phyloP scores from a whole-genome alignment of 1,284 basidiomycete genomes.

The Ceratobasidium sp. region DNA sequence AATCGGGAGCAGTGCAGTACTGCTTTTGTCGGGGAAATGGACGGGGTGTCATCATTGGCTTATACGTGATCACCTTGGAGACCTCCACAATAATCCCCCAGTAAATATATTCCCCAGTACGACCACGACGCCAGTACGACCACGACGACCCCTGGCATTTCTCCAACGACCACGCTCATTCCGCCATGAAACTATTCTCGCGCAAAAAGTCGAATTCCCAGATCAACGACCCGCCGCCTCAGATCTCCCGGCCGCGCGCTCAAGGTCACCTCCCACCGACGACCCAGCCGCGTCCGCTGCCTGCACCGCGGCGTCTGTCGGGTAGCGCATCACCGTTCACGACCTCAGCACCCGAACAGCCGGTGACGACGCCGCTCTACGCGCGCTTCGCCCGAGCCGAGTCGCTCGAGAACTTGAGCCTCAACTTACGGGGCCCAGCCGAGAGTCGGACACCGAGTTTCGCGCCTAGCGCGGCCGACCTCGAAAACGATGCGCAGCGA shows the following conservation, averaged over 20 bases:
- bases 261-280: slow-evolving; percentile 37
- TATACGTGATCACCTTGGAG: too few relatives aligned
- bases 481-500: slow-evolving; percentile 5
- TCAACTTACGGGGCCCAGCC: not conserved
- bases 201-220: slow-evolving; percentile 33
- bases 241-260: slow-evolving; percentile 31
- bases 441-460: slow-evolving; percentile 18
- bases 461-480: slow-evolving; percentile 1
- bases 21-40: slow-evolving; percentile 13
- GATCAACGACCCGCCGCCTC: slow-evolving; percentile 24
- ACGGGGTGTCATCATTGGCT: too few relatives aligned
- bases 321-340: too few relatives aligned
- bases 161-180: too few relatives aligned
- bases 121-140: too few relatives aligned
- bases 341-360: too few relatives aligned
- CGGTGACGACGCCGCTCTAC: slow-evolving; percentile 32
- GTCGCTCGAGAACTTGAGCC: slow-evolving; percentile 31
- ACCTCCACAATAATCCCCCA: too few relatives aligned
- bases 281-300: not conserved
- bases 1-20: too few relatives aligned
- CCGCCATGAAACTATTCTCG: slow-evolving; percentile 38
- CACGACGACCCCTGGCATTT: not conserved
- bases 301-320: slow-evolving; percentile 5
- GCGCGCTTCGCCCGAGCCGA: slow-evolving; percentile 32
- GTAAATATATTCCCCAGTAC: not conserved